Percentiles rank a stretch among this genome's conserved stretches.
Conservation (phyloP, 805 yeast genomes). For the Cyberlindnera euphorbiiphila region DNA sequence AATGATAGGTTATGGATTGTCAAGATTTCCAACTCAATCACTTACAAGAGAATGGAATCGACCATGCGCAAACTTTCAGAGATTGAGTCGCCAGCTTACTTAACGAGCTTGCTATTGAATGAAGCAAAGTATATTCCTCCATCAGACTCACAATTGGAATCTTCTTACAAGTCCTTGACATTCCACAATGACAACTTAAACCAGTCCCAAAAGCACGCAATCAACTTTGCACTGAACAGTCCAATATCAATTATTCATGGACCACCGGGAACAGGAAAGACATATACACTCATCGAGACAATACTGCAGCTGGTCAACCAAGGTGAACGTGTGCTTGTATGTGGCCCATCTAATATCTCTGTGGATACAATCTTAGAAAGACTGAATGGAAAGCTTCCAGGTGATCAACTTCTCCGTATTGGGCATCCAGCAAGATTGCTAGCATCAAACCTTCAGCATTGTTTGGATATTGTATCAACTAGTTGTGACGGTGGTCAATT, state of each 20-base stretch:
- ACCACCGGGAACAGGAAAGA: slow-evolving; percentile 80
- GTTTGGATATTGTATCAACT: slow-evolving; percentile 69
- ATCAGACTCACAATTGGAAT: not conserved
- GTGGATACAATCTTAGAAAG: slow-evolving; percentile 90
- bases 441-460: slow-evolving; percentile 58
- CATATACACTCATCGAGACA: slow-evolving; percentile 79
- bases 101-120: slow-evolving; percentile 6
- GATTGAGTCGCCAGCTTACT: slow-evolving; percentile 9
- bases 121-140: slow-evolving; percentile 34
- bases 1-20: slow-evolving; percentile 57
- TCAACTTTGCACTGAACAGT: slow-evolving; percentile 58
- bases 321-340: slow-evolving; percentile 66
- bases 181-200: slow-evolving; percentile 42
- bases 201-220: slow-evolving; percentile 68
- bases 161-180: slow-evolving; percentile 17
- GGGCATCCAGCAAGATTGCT: slow-evolving; percentile 93
- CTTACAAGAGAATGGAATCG: slow-evolving; percentile 75
- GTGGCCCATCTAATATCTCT: slow-evolving; percentile 92
- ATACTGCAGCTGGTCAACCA: slow-evolving; percentile 67
- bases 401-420: slow-evolving; percentile 59
- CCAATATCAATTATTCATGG: slow-evolving; percentile 64
- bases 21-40: slow-evolving; percentile 56
- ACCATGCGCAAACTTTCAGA: slow-evolving; percentile 66
- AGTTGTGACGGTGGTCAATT: slow-evolving; percentile 56
- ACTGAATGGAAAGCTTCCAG: slow-evolving; percentile 29